These are phyloP conservation scores for Monosporascus cannonballus DNA, from an alignment of 2,329 filamentous ascomycete species.

Conservation along the genomic window DNA sequence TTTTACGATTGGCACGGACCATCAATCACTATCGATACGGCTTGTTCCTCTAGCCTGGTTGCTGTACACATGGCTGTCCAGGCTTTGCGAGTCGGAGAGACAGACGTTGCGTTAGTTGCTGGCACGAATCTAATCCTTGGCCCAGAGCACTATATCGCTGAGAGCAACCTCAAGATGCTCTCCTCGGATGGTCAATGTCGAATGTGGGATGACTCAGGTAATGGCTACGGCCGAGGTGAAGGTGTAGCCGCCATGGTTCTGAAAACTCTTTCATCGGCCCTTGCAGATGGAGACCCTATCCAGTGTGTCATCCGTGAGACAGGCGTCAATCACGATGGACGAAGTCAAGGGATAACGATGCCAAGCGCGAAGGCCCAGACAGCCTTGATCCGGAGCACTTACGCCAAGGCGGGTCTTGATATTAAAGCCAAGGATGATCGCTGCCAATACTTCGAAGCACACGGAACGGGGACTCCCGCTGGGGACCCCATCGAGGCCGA, in stretches of 20 bases:
- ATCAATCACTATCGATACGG: not conserved
- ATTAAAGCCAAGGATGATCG: not conserved
- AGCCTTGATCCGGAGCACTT: not conserved
- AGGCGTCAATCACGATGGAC: constrained; percentile 1
- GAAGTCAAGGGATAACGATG: constrained; percentile 32
- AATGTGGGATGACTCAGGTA: not conserved
- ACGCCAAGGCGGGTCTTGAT: not conserved
- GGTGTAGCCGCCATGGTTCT: constrained; percentile 27
- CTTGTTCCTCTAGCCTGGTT: not conserved
- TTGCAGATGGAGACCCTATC: constrained; percentile 16
- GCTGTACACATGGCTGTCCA: not conserved
- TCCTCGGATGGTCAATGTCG: not conserved
- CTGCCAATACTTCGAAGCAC: not conserved
- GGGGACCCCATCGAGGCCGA: not conserved
- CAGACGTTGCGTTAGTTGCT: not conserved
- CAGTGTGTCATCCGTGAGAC: constrained; percentile 2
- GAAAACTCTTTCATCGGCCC: constrained; percentile 34
- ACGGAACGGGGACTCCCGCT: not conserved
- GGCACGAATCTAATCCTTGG: not conserved
- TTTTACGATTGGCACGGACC: not conserved
- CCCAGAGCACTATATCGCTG: not conserved
- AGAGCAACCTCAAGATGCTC: not conserved
- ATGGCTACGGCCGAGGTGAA: constrained; percentile 2
- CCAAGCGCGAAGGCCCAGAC: constrained; percentile 21
- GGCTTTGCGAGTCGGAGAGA: not conserved